Conservation (phyloP, 768 basidiomycete species). For the Ephemerocybe angulata region DNA sequence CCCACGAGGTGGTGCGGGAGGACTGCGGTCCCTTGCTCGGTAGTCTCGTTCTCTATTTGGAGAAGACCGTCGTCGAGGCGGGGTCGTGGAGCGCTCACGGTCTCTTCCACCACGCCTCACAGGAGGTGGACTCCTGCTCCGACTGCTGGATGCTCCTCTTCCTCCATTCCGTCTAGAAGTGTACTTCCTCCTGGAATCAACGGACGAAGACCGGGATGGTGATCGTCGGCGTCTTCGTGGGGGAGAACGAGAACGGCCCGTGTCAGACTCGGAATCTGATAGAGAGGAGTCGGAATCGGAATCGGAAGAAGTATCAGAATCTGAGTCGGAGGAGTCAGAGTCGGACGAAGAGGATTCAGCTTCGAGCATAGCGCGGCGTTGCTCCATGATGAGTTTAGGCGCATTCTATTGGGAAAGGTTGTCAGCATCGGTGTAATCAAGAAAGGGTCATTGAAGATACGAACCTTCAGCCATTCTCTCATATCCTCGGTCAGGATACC, state of each 20-base stretch:
- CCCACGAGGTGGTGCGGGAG: background rate
- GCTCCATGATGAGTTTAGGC: slow-evolving; percentile 89
- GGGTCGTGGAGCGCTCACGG: slow-evolving; percentile 8
- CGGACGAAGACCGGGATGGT: background rate
- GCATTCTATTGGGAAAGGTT: slow-evolving; percentile 63
- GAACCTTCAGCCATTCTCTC: slow-evolving; percentile 91
- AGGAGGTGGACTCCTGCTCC: slow-evolving; percentile 1
- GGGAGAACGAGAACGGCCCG: slow-evolving; percentile 21
- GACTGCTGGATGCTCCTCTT: background rate
- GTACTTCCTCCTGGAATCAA: background rate
- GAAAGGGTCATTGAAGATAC: slow-evolving; percentile 21
- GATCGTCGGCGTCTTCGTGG: slow-evolving; percentile 20
- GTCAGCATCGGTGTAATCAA: background rate
- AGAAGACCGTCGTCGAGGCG: slow-evolving; percentile 10
- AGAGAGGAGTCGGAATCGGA: slow-evolving; percentile 31
- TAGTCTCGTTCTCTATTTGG: slow-evolving; percentile 1
- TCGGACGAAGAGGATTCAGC: slow-evolving; percentile 47
- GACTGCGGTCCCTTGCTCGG: slow-evolving; percentile 7
- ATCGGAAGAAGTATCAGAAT: slow-evolving; percentile 23
- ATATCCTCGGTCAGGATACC: slow-evolving; percentile 92
- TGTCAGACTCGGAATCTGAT: slow-evolving; percentile 32
- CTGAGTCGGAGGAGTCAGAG: slow-evolving; percentile 16
- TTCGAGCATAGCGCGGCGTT: slow-evolving; percentile 83
- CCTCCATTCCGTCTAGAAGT: slow-evolving; percentile 13
- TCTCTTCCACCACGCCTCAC: slow-evolving; percentile 16